phyloP scores from a whole-genome alignment of 331 rosid species.

The Cucumis variabilis region DNA sequence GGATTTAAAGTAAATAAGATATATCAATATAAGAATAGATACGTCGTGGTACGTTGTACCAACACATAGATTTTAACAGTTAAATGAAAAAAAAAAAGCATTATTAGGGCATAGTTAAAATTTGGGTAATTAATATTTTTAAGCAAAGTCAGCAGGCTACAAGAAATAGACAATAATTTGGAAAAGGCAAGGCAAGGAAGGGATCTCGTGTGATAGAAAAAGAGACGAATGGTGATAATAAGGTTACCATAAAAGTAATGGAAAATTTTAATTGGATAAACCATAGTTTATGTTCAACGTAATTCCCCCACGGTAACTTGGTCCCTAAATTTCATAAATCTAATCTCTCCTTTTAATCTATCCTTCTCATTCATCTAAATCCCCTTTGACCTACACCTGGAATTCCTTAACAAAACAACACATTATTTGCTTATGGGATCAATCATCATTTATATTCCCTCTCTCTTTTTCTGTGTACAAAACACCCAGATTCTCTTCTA shows the following conservation, averaged over 20 bases:
- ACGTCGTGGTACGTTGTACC: too few relatives aligned
- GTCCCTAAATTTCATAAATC: neutral
- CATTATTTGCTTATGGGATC: neutral
- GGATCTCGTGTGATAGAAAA: constrained; percentile 12
- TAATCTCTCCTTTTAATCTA: constrained; percentile 5
- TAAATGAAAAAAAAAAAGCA: too few relatives aligned
- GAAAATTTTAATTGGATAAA: neutral
- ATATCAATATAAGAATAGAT: too few relatives aligned
- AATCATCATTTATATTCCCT: too few relatives aligned
- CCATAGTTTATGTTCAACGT: neutral
- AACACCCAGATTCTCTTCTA: neutral
- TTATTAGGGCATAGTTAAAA: neutral
- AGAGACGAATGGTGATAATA: neutral
- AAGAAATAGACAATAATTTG: neutral
- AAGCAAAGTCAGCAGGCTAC: neutral
- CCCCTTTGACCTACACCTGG: neutral
- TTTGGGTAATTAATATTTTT: too few relatives aligned
- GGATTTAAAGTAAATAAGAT: too few relatives aligned
- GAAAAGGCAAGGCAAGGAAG: neutral
- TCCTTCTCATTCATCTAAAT: too few relatives aligned
- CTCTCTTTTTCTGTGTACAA: neutral
- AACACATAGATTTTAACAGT: too few relatives aligned
- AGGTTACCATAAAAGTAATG: neutral
- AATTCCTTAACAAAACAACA: neutral
- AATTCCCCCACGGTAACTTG: neutral